Evolutionary conservation across 192 early-diverging fungal species (phyloP), one percentile per base, ranked within the genome.

Genomic region (Coemansia sp.): DNA sequence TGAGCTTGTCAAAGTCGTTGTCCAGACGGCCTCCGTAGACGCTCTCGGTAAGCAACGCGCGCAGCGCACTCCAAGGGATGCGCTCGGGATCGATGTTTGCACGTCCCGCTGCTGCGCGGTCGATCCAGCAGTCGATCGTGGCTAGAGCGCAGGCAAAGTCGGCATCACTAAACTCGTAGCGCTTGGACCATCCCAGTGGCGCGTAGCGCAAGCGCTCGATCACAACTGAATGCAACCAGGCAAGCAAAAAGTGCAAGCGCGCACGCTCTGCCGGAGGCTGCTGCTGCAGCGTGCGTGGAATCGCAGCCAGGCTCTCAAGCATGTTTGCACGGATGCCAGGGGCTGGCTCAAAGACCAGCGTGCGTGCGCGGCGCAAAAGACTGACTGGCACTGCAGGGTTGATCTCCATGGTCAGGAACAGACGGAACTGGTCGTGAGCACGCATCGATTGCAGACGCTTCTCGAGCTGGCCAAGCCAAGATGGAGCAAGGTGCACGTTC

Each of bases 1-100:
- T 69, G 18, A 74, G 82, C 61, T 96, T 93, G 83, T 99, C 98
- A 48, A 86, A 90, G 30, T 88, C 92, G 64, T 88, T 94, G 78
- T 99, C 97, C 57, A 99, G 92, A 60, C 96, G 91, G 31, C 96
- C 97, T 71, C 98, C 98, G 68, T 99, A 99, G 32, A 98, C 90
- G 20, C 92, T 92, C 66, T 95, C 86, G 54, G 86, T 90, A 29
- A 99, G 81, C 56, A 99, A 71, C 2, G 89, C 87, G 22, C 88
- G 85, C 67, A 99, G 88, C 14, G 98, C 98, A 25, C 87, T 86
- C 97, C 97, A 99, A 12, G 98, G 98, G 68, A 99, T 98, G 58
- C 90, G 88, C 48, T 92, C 92, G 2, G 98, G 97, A 2, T 92
- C 85, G 48, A 99, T 89, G 68, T 99, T 98, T 14, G 90, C 80